Conservation (phyloP, 345 rosid species). For the Arabis hirsuta region DNA sequence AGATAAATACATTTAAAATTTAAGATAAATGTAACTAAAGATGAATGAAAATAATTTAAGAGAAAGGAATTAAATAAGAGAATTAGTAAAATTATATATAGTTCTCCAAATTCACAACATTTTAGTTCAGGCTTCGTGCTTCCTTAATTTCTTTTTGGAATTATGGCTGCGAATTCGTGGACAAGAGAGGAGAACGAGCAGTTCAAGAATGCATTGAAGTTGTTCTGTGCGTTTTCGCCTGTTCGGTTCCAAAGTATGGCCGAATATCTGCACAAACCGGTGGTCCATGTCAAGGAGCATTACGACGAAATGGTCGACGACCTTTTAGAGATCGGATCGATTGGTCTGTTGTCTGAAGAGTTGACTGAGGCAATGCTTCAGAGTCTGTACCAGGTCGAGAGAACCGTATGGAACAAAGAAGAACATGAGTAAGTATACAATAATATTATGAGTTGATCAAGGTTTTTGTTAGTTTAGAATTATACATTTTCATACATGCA, state of each 20-base stretch:
- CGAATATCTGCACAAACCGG: constrained; percentile 1
- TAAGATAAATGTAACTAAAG: neutral
- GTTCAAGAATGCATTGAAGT: neutral
- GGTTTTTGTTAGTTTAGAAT: neutral
- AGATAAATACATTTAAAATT: neutral
- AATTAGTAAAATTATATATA: neutral
- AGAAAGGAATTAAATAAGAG: constrained; percentile 2
- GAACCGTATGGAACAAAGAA: neutral
- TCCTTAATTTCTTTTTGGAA: neutral
- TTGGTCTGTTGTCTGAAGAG: neutral
- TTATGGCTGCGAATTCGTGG: constrained; percentile 26
- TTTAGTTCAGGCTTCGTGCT: neutral
- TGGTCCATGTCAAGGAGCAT: constrained; percentile 3
- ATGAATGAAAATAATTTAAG: neutral
- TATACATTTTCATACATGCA: neutral
- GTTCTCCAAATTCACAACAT: neutral
- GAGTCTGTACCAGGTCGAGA: neutral
- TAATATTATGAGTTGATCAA: too few relatives aligned
- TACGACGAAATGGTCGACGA: constrained; percentile 22
- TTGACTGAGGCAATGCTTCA: neutral
- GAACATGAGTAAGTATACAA: constrained; percentile 22
- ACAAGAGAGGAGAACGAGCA: constrained; percentile 21
- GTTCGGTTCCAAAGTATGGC: constrained; percentile 10
- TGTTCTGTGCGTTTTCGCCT: neutral
- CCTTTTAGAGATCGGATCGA: constrained; percentile 1